phyloP scores from a whole-genome alignment of 2,329 filamentous ascomycete species.

The Penicillium sp. region DNA sequence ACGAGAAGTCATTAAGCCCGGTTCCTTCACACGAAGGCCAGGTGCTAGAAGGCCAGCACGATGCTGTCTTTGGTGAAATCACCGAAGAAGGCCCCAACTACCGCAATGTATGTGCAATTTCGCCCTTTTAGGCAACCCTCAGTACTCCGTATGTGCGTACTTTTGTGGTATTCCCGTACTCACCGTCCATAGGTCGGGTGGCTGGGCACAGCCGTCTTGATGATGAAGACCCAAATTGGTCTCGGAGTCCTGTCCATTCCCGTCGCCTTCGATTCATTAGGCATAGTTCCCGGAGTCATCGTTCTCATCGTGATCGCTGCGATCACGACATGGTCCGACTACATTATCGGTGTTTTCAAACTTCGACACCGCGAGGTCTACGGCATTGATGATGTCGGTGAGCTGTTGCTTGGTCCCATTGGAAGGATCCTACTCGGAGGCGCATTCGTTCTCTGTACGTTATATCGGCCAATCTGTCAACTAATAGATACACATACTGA shows the following conservation, averaged over 20 bases:
- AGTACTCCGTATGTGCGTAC: background rate
- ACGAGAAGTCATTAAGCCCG: background rate
- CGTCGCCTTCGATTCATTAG: conserved; percentile 2
- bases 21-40: background rate
- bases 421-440: conserved; percentile 3
- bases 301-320: conserved; percentile 6
- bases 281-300: conserved; percentile 8
- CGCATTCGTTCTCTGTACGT: background rate
- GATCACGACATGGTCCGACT: conserved; percentile 12
- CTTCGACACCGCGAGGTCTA: conserved; percentile 3
- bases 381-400: conserved; percentile 11
- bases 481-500: background rate
- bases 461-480: too few species aligned
- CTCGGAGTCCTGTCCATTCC: conserved; percentile 9
- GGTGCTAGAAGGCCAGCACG: background rate
- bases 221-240: conserved; percentile 10
- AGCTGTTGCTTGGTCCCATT: conserved; percentile 4
- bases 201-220: conserved; percentile 7
- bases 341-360: conserved; percentile 11
- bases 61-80: background rate
- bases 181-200: conserved; percentile 1
- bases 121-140: too few species aligned
- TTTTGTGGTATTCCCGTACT: background rate
- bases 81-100: conserved; percentile 4
- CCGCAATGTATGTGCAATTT: conserved; percentile 3